A percentile compares a stretch with the other conserved stretches of the same genome.
Conservation (phyloP, 2,329 filamentous ascomycete species). For the Alternaria sp. region DNA sequence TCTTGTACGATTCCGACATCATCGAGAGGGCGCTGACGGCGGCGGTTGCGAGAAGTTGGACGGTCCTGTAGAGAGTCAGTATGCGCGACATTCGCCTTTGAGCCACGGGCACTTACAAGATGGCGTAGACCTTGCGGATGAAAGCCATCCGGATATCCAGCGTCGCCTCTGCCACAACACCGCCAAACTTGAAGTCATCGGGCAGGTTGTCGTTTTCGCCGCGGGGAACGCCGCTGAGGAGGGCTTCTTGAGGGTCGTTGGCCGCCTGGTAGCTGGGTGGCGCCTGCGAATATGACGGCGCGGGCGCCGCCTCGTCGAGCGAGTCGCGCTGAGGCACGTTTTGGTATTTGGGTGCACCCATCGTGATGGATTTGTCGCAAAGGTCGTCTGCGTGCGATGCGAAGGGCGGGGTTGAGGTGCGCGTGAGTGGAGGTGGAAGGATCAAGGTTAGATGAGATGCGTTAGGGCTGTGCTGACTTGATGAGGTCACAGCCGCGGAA, state of each 20-base stretch:
- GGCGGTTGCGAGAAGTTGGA: slow-evolving; percentile 86
- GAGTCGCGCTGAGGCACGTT: slow-evolving; percentile 86
- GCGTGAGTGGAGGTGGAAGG: background rate
- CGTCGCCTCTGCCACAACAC: slow-evolving; percentile 89
- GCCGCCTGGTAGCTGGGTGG: slow-evolving; percentile 81
- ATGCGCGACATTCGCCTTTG: background rate
- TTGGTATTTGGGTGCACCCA: slow-evolving; percentile 84
- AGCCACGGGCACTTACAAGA: slow-evolving; percentile 64
- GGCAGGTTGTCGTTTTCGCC: slow-evolving; percentile 89
- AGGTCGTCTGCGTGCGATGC: background rate
- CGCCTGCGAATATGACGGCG: slow-evolving; percentile 68
- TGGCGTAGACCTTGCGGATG: slow-evolving; percentile 95
- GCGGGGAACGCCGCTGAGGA: slow-evolving; percentile 71
- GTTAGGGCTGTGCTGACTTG: slow-evolving; percentile 9
- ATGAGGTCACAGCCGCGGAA: slow-evolving; percentile 13
- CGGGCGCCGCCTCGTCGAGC: slow-evolving; percentile 64
- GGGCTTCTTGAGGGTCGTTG: slow-evolving; percentile 62
- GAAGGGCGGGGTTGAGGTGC: background rate
- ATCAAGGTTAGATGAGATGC: background rate
- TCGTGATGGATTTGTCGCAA: slow-evolving; percentile 43
- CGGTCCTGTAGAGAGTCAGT: slow-evolving; percentile 62
- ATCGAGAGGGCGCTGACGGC: slow-evolving; percentile 84
- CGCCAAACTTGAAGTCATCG: slow-evolving; percentile 98
- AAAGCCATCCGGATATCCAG: slow-evolving; percentile 97
- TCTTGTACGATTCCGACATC: slow-evolving; percentile 77